A percentile compares a stretch with the other conserved stretches of the same genome.
Evolutionary conservation across 306 rosid species (phyloP).

Genomic region (Cicer arietinum): DNA sequence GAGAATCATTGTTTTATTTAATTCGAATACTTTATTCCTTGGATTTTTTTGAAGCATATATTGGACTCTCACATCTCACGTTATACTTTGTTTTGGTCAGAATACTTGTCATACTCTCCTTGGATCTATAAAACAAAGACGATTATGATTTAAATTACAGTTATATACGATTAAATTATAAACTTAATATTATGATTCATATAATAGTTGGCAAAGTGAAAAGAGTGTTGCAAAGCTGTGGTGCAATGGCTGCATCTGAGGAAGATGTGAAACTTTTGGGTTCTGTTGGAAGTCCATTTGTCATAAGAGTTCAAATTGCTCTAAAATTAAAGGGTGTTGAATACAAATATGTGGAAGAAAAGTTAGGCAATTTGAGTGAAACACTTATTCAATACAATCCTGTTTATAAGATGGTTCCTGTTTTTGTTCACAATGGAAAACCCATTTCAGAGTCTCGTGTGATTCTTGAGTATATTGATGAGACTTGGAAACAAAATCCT

Average conservation of each 20-base stretch:
- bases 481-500: constrained; percentile 51
- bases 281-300: constrained; percentile 55
- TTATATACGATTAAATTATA: background rate
- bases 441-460: constrained; percentile 64
- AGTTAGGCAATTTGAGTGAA: constrained; percentile 46
- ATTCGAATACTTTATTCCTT: background rate
- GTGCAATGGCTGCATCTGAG: constrained; percentile 8
- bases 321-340: constrained; percentile 60
- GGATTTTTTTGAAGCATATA: background rate
- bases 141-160: background rate
- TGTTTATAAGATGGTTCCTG: constrained; percentile 59
- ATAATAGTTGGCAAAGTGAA: background rate
- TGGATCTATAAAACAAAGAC: background rate
- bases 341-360: constrained; percentile 54
- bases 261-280: constrained; percentile 57
- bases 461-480: constrained; percentile 60
- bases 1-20: background rate
- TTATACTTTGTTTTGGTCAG: background rate
- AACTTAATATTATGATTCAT: background rate
- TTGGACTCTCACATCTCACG: background rate
- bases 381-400: constrained; percentile 63
- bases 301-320: constrained; percentile 54
- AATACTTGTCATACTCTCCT: background rate
- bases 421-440: constrained; percentile 57
- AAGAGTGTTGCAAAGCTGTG: background rate